Evolutionary conservation across 2,329 filamentous ascomycete species (phyloP), one percentile per base, ranked within the genome.

Genomic region (Zymoseptoria ardabiliae): DNA sequence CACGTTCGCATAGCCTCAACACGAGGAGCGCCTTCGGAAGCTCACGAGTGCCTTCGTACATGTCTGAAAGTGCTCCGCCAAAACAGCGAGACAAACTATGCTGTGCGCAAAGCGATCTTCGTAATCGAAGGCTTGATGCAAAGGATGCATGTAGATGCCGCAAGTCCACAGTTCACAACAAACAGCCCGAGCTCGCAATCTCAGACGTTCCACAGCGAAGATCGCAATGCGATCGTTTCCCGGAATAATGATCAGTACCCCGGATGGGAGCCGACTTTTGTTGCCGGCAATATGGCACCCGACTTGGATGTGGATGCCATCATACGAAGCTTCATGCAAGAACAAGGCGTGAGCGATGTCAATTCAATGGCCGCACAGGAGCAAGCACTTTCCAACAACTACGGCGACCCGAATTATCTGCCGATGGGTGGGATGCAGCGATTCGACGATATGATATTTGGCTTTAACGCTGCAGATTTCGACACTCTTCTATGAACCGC

Each of bases 51-150:
- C 51, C 70, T 82, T 0, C 71, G 74, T 25, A 77, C 74, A 0
- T 82, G 79, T 57, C 64, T 82, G 0, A 73, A 73, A 0, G 75
- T 81, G 0, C 79, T 82, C 22, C 66, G 73, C 13, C 76, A 79
- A 35, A 81, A 82, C 28, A 75, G 79, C 54, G 78, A 79, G 60
- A 81, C 79, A 0, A 81, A 81, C 22, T 79, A 75, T 64, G 78
- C 79, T 0, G 78, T 81, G 0, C 72, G 75, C 35, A 75, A 77
- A 22, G 79, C 80, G 0, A 73, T 74, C 7, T 73, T 74, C 0
- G 77, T 81, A 10, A 75, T 81, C 0, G 69, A 78, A 50, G 74
- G 73, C 35, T 65, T 81, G 11, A 79, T 79, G 76, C 74, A 76
- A 58, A 73, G 76, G 17, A 72, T 81, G 53, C 73, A 73, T 0